Evolutionary conservation across 2,329 filamentous ascomycete species (phyloP).

Genomic region (Eutypa lata): DNA sequence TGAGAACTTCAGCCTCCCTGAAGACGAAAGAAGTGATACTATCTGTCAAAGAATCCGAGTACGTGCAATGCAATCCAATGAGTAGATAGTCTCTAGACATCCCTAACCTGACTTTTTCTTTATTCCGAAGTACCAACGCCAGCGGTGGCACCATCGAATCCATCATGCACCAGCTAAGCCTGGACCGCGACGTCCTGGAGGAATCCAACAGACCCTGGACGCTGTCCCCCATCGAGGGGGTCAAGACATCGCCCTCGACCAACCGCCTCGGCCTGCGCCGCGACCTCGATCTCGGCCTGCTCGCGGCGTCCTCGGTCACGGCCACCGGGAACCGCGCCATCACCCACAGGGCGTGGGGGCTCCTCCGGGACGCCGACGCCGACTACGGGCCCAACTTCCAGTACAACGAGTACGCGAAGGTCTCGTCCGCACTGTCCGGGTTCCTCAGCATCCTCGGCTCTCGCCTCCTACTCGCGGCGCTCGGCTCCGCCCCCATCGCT

Average conservation of each 20-base stretch:
- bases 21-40: constrained; percentile 16
- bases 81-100: not conserved
- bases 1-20: constrained; percentile 6
- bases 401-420: constrained; percentile 17
- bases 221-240: constrained; percentile 9
- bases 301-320: constrained; percentile 10
- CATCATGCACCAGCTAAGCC: constrained; percentile 6
- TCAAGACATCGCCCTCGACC: constrained; percentile 1
- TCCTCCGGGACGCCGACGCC: constrained; percentile 9
- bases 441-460: constrained; percentile 4
- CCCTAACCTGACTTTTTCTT: not conserved
- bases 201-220: constrained; percentile 12
- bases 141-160: constrained; percentile 16
- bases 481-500: constrained; percentile 2
- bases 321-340: constrained; percentile 10
- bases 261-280: constrained; percentile 11
- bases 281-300: constrained; percentile 9
- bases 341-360: constrained; percentile 19
- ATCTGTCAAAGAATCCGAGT: constrained; percentile 8
- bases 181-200: not conserved
- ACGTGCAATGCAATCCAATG: not conserved
- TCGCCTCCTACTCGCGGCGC: not conserved
- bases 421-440: constrained; percentile 7
- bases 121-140: not conserved
- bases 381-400: constrained; percentile 15